Evolutionary conservation across 2,329 filamentous ascomycete species (phyloP), one percentile per base, ranked within the genome.

Genomic region (Neonectria sp.): DNA sequence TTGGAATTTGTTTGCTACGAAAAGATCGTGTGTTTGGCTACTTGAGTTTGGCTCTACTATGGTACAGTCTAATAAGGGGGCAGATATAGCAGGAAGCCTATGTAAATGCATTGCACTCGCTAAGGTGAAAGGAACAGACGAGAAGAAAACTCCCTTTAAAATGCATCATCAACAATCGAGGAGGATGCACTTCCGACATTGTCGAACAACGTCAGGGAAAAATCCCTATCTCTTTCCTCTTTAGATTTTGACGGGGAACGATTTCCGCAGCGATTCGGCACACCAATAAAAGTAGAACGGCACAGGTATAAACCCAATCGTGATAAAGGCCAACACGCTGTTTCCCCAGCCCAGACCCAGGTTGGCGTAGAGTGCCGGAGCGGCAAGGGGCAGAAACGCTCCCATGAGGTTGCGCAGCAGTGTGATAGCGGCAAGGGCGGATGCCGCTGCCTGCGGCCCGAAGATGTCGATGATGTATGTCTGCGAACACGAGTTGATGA

Each of bases 321-420:
- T 84, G n/a, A 89, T 80, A 62, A 89, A 11, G 1, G 60, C 67
- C 12, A 69, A 59, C 2, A 67, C 35, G n/a, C 56, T 61, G 31
- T 69, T 69, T 24, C 60, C 84, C 84, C 71, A 90, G 71, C 73
- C 89, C 71, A 68, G 88, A 79, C 65, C 80, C 3, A 84, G 69
- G 24, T 73, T 73, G 15, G 73, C 68, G 55, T 76, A 77, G 57
- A 76, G 27, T 13, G 81, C 77, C 3, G 81, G 79, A 0, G 88
- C 89, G 11, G 87, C 88, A 2, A 91, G 78, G 1, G 88, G 88
- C 17, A 90, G 84, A 0, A 87, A 79, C 7, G 89, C 90, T 21
- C 89, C 91, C 73, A 91, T 90, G 3, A 85, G 82, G 21, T 84
- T 88, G 17, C 91, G 83, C 6, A 69, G 21, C 4, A 75, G 49